A percentile compares a stretch with the other conserved stretches of the same genome.
phyloP scores from a whole-genome alignment of 495 filamentous ascomycete genomes.

The Tuber calosporum region DNA sequence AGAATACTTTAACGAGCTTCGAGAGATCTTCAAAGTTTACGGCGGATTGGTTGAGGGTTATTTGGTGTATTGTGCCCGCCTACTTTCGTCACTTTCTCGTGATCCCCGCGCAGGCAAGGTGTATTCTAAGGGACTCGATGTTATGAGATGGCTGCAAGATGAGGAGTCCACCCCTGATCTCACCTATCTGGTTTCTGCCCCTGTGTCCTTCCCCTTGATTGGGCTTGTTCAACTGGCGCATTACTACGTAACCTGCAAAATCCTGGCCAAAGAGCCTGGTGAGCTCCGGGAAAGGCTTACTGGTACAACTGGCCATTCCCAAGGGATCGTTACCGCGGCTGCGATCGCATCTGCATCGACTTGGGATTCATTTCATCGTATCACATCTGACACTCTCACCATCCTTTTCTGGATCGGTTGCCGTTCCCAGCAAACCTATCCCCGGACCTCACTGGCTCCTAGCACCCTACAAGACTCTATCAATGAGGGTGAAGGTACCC shows the following conservation, averaged over 20 bases:
- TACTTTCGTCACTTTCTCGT: constrained; percentile 73
- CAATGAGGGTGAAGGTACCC: constrained; percentile 85
- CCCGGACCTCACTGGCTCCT: constrained; percentile 86
- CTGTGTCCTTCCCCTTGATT: constrained; percentile 94
- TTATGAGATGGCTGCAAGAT: constrained; percentile 84
- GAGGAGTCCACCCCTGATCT: constrained; percentile 82
- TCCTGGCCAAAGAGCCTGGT: constrained; percentile 76
- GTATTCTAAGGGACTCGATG: constrained; percentile 88
- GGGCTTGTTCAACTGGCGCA: constrained; percentile 91
- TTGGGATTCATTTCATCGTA: constrained; percentile 82
- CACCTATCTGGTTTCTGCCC: constrained; percentile 92
- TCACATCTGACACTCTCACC: constrained; percentile 68
- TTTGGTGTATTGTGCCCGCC: constrained; percentile 66
- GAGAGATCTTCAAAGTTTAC: constrained; percentile 84
- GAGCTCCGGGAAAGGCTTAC: constrained; percentile 70
- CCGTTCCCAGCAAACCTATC: constrained; percentile 96
- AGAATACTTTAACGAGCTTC: constrained; percentile 96
- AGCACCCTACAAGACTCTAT: constrained; percentile 85
- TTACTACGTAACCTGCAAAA: constrained; percentile 85
- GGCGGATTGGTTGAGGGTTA: constrained; percentile 81
- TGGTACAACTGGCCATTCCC: constrained; percentile 93
- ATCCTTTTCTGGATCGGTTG: constrained; percentile 99
- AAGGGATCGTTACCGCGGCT: constrained; percentile 91
- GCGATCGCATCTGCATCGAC: constrained; percentile 76
- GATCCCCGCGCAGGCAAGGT: constrained; percentile 86